Evolutionary conservation across 768 basidiomycete genomes (phyloP).

Genomic region (Boletus tylopilopsis): DNA sequence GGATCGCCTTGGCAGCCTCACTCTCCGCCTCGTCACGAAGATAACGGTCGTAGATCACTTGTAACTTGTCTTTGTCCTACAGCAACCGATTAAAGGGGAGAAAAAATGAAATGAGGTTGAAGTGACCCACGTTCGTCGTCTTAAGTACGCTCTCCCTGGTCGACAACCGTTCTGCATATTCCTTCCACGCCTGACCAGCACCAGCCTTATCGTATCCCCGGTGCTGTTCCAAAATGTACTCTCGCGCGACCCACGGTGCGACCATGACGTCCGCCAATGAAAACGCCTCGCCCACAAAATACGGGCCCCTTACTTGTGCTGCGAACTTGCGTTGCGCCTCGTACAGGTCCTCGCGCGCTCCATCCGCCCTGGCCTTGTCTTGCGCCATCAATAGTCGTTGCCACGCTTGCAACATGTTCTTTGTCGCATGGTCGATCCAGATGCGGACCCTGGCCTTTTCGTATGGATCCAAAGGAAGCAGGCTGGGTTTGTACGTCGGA

Average conservation of each 20-base stretch:
- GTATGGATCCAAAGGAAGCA: constrained; percentile 52
- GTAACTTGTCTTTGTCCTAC: constrained; percentile 41
- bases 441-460: constrained; percentile 50
- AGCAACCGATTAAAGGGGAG: background rate
- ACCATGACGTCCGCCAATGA: constrained; percentile 50
- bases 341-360: constrained; percentile 36
- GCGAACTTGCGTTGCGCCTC: constrained; percentile 35
- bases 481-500: constrained; percentile 34
- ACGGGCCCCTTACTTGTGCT: constrained; percentile 44
- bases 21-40: constrained; percentile 54
- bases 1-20: constrained; percentile 49
- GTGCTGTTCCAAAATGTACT: constrained; percentile 47
- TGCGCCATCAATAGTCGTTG: constrained; percentile 44
- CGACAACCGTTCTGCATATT: constrained; percentile 41
- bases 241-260: constrained; percentile 52
- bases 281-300: constrained; percentile 54
- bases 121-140: constrained; percentile 38
- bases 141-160: constrained; percentile 45
- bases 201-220: constrained; percentile 43
- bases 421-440: constrained; percentile 54
- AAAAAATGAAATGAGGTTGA: background rate
- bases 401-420: constrained; percentile 49
- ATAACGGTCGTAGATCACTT: constrained; percentile 51
- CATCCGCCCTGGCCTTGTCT: constrained; percentile 35
- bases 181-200: constrained; percentile 42